phyloP scores from a whole-genome alignment of 2,329 filamentous ascomycete species.

The Hymenoscyphus fructigenus region DNA sequence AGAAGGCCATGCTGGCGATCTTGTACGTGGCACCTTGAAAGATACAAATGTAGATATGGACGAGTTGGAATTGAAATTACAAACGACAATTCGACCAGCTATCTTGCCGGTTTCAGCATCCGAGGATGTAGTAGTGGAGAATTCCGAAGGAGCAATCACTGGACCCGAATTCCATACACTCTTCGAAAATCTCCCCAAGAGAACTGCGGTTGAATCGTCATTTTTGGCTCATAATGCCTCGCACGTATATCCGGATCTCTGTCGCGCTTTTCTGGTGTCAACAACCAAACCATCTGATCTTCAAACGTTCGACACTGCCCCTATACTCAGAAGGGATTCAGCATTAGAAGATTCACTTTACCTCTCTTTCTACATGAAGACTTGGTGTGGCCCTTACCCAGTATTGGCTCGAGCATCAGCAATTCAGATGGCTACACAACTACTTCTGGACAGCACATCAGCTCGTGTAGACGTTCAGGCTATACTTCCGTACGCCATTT shows the following conservation, averaged over 20 bases:
- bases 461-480: slow-evolving; percentile 68
- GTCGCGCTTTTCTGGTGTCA: slow-evolving; percentile 56
- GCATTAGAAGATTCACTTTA: slow-evolving; percentile 65
- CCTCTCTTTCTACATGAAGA: slow-evolving; percentile 71
- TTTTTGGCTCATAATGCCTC: slow-evolving; percentile 53
- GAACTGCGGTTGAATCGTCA: slow-evolving; percentile 43
- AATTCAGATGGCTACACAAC: slow-evolving; percentile 61
- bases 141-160: slow-evolving; percentile 30
- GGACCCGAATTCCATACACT: slow-evolving; percentile 35
- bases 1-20: slow-evolving; percentile 55
- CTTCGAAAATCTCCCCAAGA: slow-evolving; percentile 32
- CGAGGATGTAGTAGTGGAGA: slow-evolving; percentile 53
- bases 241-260: slow-evolving; percentile 57
- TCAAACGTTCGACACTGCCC: slow-evolving; percentile 45
- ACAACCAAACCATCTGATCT: slow-evolving; percentile 45
- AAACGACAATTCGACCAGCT: slow-evolving; percentile 64
- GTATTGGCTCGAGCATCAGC: slow-evolving; percentile 68
- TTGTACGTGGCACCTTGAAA: slow-evolving; percentile 66
- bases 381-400: slow-evolving; percentile 72
- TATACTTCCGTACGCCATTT: slow-evolving; percentile 77
- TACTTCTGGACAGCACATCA: slow-evolving; percentile 52
- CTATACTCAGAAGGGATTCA: slow-evolving; percentile 53
- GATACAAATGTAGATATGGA: slow-evolving; percentile 71
- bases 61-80: slow-evolving; percentile 71
- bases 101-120: slow-evolving; percentile 49